A percentile compares a stretch with the other conserved stretches of the same genome.
phyloP scores from a whole-genome alignment of 495 filamentous ascomycete species.

The Aspergillus bertholletiae region DNA sequence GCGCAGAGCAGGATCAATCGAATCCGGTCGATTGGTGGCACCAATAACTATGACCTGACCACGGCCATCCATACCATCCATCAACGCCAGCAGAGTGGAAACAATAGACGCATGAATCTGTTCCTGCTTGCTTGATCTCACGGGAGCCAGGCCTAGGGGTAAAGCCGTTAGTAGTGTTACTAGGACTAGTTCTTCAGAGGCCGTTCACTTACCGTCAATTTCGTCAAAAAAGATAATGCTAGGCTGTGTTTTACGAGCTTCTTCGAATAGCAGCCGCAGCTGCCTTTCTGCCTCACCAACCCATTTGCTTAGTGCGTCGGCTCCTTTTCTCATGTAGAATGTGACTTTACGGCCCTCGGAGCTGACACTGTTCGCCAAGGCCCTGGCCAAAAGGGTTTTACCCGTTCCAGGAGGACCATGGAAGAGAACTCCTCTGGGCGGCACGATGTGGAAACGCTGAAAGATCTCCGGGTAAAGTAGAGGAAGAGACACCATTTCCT shows the following conservation, averaged over 20 bases:
- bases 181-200: background rate
- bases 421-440: slow-evolving; percentile 91
- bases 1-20: slow-evolving; percentile 94
- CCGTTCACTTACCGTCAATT: slow-evolving; percentile 68
- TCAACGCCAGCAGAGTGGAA: slow-evolving; percentile 87
- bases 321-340: slow-evolving; percentile 99
- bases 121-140: slow-evolving; percentile 94
- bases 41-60: slow-evolving; percentile 98
- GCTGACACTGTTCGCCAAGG: slow-evolving; percentile 78
- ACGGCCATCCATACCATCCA: slow-evolving; percentile 99
- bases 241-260: slow-evolving; percentile 89
- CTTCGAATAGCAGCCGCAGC: slow-evolving; percentile 88
- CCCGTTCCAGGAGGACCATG: slow-evolving; percentile 96
- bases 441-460: slow-evolving; percentile 82
- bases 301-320: slow-evolving; percentile 97
- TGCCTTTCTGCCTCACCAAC: slow-evolving; percentile 97
- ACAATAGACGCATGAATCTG: slow-evolving; percentile 99
- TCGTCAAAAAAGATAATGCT: slow-evolving; percentile 99
- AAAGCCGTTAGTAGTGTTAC: background rate
- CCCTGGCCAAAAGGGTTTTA: slow-evolving; percentile 92
- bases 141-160: slow-evolving; percentile 69
- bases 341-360: slow-evolving; percentile 86
- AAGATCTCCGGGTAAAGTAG: slow-evolving; percentile 96
- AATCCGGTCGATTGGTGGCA: slow-evolving; percentile 96
- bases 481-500: slow-evolving; percentile 96